Conservation (phyloP, 768 basidiomycete genomes). For the Polyporus arcularius region DNA sequence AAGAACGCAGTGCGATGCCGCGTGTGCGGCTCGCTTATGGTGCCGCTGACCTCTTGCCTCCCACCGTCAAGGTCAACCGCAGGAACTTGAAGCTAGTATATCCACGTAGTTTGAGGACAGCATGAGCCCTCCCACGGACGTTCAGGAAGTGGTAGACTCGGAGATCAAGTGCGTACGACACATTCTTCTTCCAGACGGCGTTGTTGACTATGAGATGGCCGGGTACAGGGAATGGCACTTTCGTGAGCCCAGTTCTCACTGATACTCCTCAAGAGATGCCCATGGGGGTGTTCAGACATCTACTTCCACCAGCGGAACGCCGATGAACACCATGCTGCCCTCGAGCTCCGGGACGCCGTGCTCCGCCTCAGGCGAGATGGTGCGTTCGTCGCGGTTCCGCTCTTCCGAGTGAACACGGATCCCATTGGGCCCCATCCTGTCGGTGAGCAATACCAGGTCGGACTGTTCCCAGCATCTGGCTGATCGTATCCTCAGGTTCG, state of each 20-base stretch:
- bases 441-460: conserved; percentile 43
- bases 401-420: conserved; percentile 66
- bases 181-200: not conserved
- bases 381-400: conserved; percentile 78
- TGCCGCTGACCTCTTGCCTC: too few relatives aligned
- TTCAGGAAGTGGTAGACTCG: conserved; percentile 25
- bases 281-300: conserved; percentile 53
- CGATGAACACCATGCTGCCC: conserved; percentile 61
- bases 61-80: too few relatives aligned
- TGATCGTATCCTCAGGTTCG: conserved; percentile 49
- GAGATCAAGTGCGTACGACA: conserved; percentile 22
- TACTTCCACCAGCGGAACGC: conserved; percentile 75
- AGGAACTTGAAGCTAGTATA: too few relatives aligned
- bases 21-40: not conserved
- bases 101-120: not conserved
- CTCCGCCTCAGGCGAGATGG: conserved; percentile 70
- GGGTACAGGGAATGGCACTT: conserved; percentile 74
- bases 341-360: conserved; percentile 71
- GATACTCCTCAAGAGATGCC: not conserved
- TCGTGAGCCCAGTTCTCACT: conserved; percentile 39
- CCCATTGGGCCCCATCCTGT: conserved; percentile 79
- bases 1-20: not conserved
- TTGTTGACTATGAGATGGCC: not conserved
- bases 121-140: conserved; percentile 24
- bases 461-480: not conserved